Conservation (phyloP, 2,329 filamentous ascomycete genomes). For the Microcyclospora pomicola region DNA sequence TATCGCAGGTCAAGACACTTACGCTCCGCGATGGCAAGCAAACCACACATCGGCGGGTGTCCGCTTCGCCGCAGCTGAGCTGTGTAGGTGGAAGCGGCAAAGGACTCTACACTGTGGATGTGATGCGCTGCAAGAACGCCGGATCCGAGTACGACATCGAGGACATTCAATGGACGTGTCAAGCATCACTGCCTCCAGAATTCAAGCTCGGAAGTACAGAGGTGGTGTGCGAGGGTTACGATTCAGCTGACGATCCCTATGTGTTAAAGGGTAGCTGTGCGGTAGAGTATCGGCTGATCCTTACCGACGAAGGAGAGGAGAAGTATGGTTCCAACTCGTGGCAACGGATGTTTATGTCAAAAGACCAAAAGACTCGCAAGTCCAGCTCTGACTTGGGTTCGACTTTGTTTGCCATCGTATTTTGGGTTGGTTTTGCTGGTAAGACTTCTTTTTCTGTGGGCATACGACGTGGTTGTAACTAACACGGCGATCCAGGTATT, state of each 20-base stretch:
- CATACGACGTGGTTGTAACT: not conserved
- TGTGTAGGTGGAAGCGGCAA: conserved; percentile 53
- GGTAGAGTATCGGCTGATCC: conserved; percentile 69
- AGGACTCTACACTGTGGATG: conserved; percentile 57
- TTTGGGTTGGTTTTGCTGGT: conserved; percentile 47
- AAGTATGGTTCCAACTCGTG: conserved; percentile 42
- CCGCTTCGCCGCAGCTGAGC: conserved; percentile 57
- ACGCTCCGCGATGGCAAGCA: conserved; percentile 56
- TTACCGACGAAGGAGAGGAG: conserved; percentile 64
- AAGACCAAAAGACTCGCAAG: conserved; percentile 8
- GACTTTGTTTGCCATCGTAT: conserved; percentile 30
- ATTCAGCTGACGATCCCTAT: conserved; percentile 60
- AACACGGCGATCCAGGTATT: conserved; percentile 11
- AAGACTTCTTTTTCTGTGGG: conserved; percentile 4
- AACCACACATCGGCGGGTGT: conserved; percentile 63
- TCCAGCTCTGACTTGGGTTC: not conserved
- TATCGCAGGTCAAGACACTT: conserved; percentile 58
- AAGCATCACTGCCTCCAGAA: conserved; percentile 46
- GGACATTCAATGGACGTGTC: conserved; percentile 86
- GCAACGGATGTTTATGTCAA: conserved; percentile 4
- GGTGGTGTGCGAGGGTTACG: conserved; percentile 85
- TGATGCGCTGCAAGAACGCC: conserved; percentile 81
- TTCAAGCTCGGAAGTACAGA: conserved; percentile 74
- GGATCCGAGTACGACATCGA: conserved; percentile 65
- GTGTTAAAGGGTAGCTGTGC: conserved; percentile 87